Evolutionary conservation across 2,329 filamentous ascomycete species (phyloP), one percentile per base, ranked within the genome.

Genomic region (Pseudopithomyces chartarum): DNA sequence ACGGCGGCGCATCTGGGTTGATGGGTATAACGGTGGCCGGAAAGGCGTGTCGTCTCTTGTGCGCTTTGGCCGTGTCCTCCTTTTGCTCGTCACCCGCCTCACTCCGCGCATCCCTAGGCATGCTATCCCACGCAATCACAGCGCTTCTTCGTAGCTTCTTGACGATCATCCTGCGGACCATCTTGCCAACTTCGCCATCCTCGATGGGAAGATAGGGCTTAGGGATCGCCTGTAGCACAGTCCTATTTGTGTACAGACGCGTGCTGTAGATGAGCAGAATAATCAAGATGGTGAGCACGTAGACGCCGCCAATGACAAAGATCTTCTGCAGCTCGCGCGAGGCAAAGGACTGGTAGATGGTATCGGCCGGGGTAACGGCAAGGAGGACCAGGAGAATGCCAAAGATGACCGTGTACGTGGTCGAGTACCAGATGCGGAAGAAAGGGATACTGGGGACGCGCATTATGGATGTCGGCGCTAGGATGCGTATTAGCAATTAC

Each of bases 191-290:
- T 72, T 97, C 92, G 62, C 89, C 90, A 72, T 91, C 90, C 65
- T 95, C 91, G 60, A 97, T 83, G 0, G 93, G 93, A 15, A 97
- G 85, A 84, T 91, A 96, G 52, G 86, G 81, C 74, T 94, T 95
- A 1, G 95, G 95, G 57, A 99, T 97, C 3, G 86, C 88, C 17
- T 88, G 85, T 8, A 98, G 83, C 8, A 90, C 87, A 44, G 84
- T 90, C 60, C 91, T 87, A 69, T 91, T 96, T 52, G 94, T 91
- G 77, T 94, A 97, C 19, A 97, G 84, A n/a, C 95, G 84, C 52
- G 87, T 86, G 54, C 88, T 84, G 74, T 96, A 97, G 67, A 97
- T 85, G 66, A 96, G 86, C 43, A 86, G 76, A 42, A 91, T 85
- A 52, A 92, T 78, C 44, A 90, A 59, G 44, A 89, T 80, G 13